Evolutionary conservation across 108 stramenopile genomes (phyloP), one percentile per base, ranked within the genome.

Genomic region (Pseudonitzschia delicatissima): DNA sequence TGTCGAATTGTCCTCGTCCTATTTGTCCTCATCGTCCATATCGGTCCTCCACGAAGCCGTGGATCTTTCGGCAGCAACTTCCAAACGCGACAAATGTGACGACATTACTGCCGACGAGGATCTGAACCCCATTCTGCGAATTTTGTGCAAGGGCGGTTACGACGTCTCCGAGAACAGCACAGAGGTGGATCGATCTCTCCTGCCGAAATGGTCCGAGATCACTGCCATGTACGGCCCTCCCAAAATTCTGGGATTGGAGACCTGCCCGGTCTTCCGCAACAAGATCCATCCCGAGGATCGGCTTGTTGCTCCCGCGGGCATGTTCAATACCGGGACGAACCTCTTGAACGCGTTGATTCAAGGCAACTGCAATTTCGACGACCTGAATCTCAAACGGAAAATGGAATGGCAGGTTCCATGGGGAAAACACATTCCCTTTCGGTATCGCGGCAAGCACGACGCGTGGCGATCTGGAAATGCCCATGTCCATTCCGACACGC

Each of bases 401-500:
- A 31, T 15, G 33, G 33, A 26, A 17, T 70, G 62, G 61, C 72
- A 86, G 66, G 85, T 82, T 17, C 51, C 67, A 0, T 80, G 73
- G 91, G 89, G 91, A 0, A 95, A 95, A 58, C 93, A 95, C 64
- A 67, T 78, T 29, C 90, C 91, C 5, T 15, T 15, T 13, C 29
- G 32, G 27, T 57, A 48, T 48, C 9, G 9, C 42, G 4, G 13
- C 25, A 42, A 58, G 51, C 26, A 13, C 21, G 21, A 57, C 29
- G 25, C 20, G n/a, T n/a, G n/a, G n/a, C n/a, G n/a, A n/a, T n/a
- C n/a, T n/a, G n/a, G n/a, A n/a, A n/a, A 63, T 15, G 48, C 48
- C 0, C 18, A 65, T 50, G 76, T 76, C 13, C 15, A 42, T 42
- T 42, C 13, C 5, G 2, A 25, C 3, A 40, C 39, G 11, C 33